Evolutionary conservation across 768 basidiomycete genomes (phyloP).

Genomic region (Lentinula guzmanii): DNA sequence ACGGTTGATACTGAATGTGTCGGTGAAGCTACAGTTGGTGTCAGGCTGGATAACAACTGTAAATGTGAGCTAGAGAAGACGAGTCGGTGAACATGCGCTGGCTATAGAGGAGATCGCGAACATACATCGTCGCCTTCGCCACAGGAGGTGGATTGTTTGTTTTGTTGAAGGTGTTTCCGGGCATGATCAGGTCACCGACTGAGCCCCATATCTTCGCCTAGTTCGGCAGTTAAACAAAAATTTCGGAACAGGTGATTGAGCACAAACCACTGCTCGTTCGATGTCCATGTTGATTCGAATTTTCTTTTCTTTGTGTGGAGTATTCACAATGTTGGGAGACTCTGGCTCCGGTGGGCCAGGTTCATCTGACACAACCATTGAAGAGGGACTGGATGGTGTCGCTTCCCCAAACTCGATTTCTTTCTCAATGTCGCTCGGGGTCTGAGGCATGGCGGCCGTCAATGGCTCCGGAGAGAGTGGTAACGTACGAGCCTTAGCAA

Average conservation of each 20-base stretch:
- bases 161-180: slow-evolving; percentile 37
- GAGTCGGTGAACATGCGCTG: not conserved
- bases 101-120: slow-evolving; percentile 6
- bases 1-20: slow-evolving; percentile 46
- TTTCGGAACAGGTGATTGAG: not conserved
- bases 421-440: not conserved
- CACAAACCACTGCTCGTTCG: slow-evolving; percentile 57
- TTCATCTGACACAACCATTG: not conserved
- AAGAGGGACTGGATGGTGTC: slow-evolving; percentile 1
- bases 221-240: not conserved
- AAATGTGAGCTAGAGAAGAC: slow-evolving; percentile 42
- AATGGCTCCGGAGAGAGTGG: not conserved
- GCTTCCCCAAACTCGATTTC: slow-evolving; percentile 7
- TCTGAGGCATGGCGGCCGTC: not conserved
- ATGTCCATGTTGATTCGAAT: slow-evolving; percentile 55
- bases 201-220: slow-evolving; percentile 69
- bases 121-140: slow-evolving; percentile 61
- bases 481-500: not conserved
- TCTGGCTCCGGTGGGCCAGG: not conserved
- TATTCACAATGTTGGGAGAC: slow-evolving; percentile 4
- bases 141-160: slow-evolving; percentile 37
- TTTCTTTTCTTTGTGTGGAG: slow-evolving; percentile 22
- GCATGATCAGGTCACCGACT: slow-evolving; percentile 58
- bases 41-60: slow-evolving; percentile 44
- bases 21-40: slow-evolving; percentile 51